Percentiles rank a stretch among this genome's conserved stretches.
phyloP scores from a whole-genome alignment of 2,329 filamentous ascomycete species.

The Penicillium vulpinum region DNA sequence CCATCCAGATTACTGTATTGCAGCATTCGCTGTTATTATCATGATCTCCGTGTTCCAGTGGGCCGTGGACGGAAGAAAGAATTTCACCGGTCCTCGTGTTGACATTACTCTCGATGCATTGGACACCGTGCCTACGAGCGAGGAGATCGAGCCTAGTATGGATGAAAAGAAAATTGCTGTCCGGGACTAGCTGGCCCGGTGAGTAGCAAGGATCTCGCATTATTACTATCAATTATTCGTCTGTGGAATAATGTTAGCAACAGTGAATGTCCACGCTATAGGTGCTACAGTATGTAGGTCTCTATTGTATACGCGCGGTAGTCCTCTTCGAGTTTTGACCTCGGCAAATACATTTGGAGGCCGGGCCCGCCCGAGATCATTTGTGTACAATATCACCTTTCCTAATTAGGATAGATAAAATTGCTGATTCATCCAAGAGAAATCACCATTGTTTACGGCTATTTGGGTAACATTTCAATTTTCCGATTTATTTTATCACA shows the following conservation, averaged over 20 bases:
- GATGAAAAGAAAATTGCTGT: constrained; percentile 9
- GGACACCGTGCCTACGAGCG: not conserved
- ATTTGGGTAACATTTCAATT: too few species aligned
- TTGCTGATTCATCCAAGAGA: too few species aligned
- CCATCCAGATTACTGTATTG: constrained; percentile 42
- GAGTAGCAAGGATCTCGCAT: not conserved
- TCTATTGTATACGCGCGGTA: not conserved
- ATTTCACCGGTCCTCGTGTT: constrained; percentile 56
- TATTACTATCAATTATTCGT: not conserved
- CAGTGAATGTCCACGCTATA: not conserved
- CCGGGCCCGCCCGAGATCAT: too few species aligned
- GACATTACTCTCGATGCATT: constrained; percentile 32
- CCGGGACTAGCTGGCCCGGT: not conserved
- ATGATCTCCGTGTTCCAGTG: constrained; percentile 59
- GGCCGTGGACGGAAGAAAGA: constrained; percentile 61
- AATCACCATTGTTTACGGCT: too few species aligned
- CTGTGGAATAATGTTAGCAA: not conserved
- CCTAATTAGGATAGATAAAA: too few species aligned
- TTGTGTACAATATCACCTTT: too few species aligned
- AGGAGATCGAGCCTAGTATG: not conserved
- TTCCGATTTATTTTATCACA: too few species aligned
- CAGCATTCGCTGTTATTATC: constrained; percentile 59
- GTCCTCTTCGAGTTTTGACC: too few species aligned
- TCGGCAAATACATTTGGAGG: too few species aligned
- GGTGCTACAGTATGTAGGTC: not conserved